A percentile compares a stretch with the other conserved stretches of the same genome.
These are phyloP conservation scores for Powellomyces hirtus DNA, from an alignment of 192 early-diverging fungal genomes.

Conservation along the genomic window DNA sequence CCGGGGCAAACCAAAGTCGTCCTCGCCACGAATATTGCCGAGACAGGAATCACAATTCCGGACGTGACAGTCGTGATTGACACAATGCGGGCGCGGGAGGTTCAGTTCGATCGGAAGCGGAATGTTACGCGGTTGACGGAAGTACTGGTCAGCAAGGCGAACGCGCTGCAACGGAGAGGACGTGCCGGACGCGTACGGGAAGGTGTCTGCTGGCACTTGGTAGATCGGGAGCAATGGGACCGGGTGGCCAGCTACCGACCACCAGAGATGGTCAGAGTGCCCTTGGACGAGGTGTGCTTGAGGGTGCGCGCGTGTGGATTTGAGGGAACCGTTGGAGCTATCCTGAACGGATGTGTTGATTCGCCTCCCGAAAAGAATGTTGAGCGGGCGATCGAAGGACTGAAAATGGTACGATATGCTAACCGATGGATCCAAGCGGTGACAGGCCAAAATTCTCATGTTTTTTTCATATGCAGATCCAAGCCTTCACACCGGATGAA, in stretches of 20 bases:
- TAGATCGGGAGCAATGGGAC: constrained; percentile 50
- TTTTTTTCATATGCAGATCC: constrained; percentile 30
- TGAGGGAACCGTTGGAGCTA: constrained; percentile 34
- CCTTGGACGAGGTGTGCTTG: constrained; percentile 66
- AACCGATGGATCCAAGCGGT: constrained; percentile 35
- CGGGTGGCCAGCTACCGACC: constrained; percentile 52
- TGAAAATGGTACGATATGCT: constrained; percentile 37
- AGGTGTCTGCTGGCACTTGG: constrained; percentile 77
- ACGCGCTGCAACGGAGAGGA: constrained; percentile 69
- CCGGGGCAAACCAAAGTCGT: constrained; percentile 72
- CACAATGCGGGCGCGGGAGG: constrained; percentile 65
- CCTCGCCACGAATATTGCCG: constrained; percentile 76
- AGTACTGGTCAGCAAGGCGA: constrained; percentile 64
- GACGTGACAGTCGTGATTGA: constrained; percentile 78
- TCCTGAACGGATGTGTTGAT: constrained; percentile 62
- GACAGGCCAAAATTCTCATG: not conserved
- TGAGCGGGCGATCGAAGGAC: constrained; percentile 40
- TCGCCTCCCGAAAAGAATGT: constrained; percentile 62
- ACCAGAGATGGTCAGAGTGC: constrained; percentile 77
- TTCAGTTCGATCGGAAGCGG: constrained; percentile 60
- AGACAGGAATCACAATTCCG: constrained; percentile 67
- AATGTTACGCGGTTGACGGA: constrained; percentile 58
- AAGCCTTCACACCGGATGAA: constrained; percentile 44
- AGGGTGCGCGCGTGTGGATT: not conserved
- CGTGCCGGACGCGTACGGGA: constrained; percentile 78